A percentile compares a stretch with the other conserved stretches of the same genome.
Conservation (phyloP, 345 rosid genomes). For the Geranium brycei region DNA sequence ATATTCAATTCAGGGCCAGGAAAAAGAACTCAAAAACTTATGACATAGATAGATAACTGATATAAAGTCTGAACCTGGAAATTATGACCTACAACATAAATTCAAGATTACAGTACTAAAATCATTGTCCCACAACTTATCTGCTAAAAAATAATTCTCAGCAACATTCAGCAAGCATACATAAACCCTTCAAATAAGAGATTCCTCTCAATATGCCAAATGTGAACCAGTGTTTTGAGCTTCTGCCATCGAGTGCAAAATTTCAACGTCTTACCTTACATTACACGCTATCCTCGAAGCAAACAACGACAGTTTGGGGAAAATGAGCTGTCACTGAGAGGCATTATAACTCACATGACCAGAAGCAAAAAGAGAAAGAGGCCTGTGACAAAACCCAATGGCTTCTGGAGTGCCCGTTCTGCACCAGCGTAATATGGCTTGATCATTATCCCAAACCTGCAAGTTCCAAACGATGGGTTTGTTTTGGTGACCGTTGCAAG, state of each 20-base stretch:
- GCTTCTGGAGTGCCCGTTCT: conserved; percentile 3
- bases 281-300: conserved; percentile 8
- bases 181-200: too few species aligned
- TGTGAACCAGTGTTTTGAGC: too few species aligned
- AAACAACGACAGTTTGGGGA: conserved; percentile 5
- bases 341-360: conserved; percentile 14
- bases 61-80: too few species aligned
- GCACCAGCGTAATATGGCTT: conserved; percentile 59
- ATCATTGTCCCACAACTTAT: too few species aligned
- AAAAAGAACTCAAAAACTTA: too few species aligned
- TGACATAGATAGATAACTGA: too few species aligned
- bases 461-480: conserved; percentile 46
- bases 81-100: too few species aligned
- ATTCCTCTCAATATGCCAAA: too few species aligned
- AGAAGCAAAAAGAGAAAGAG: conserved; percentile 21
- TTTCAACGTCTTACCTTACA: conserved; percentile 5
- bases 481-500: conserved; percentile 40
- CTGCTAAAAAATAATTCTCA: too few species aligned
- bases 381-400: conserved; percentile 13
- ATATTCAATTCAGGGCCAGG: too few species aligned
- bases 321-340: conserved; percentile 9
- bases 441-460: conserved; percentile 58
- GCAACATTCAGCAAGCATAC: too few species aligned
- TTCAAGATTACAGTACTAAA: too few species aligned
- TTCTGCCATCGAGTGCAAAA: conserved; percentile 1